These are phyloP conservation scores for Dioscorea cayenensis DNA, from an alignment of 116 monocot species.

Conservation along the genomic window DNA sequence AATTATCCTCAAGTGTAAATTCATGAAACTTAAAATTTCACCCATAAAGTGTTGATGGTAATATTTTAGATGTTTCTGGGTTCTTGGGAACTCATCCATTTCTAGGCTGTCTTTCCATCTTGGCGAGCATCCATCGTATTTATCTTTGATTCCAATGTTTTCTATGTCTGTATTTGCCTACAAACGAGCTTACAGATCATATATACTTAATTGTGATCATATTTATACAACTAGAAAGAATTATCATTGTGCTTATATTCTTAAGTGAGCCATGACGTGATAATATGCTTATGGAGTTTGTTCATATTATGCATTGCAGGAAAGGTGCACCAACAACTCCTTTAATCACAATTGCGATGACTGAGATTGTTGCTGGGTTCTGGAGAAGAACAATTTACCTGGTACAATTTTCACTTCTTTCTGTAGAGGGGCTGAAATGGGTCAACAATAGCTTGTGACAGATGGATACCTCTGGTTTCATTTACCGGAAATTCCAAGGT, in stretches of 20 bases:
- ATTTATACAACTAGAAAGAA: too few species aligned
- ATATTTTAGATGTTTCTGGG: too few species aligned
- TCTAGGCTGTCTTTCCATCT: too few species aligned
- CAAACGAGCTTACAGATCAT: too few species aligned
- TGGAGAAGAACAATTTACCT: conserved; percentile 91
- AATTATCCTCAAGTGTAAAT: too few species aligned
- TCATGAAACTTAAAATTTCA: too few species aligned
- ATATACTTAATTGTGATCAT: too few species aligned
- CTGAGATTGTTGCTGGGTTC: conserved; percentile 73
- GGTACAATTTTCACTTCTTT: conserved; percentile 93
- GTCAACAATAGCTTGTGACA: conserved; percentile 78
- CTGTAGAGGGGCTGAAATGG: conserved; percentile 90
- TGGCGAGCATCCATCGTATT: too few species aligned
- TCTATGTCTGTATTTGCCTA: too few species aligned
- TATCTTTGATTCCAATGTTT: too few species aligned
- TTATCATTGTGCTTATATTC: background rate
- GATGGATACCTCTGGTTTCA: conserved; percentile 74
- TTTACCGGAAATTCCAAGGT: conserved; percentile 96
- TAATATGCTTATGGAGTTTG: conserved; percentile 3
- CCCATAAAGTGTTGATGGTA: too few species aligned
- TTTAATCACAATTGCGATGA: conserved; percentile 85
- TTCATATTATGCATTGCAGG: conserved; percentile 23
- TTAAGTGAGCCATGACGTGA: background rate
- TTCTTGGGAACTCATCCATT: too few species aligned
- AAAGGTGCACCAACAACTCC: conserved; percentile 99